Evolutionary conservation across 768 basidiomycete genomes (phyloP), one percentile per base, ranked within the genome.

Genomic region (Boletellus ananas): DNA sequence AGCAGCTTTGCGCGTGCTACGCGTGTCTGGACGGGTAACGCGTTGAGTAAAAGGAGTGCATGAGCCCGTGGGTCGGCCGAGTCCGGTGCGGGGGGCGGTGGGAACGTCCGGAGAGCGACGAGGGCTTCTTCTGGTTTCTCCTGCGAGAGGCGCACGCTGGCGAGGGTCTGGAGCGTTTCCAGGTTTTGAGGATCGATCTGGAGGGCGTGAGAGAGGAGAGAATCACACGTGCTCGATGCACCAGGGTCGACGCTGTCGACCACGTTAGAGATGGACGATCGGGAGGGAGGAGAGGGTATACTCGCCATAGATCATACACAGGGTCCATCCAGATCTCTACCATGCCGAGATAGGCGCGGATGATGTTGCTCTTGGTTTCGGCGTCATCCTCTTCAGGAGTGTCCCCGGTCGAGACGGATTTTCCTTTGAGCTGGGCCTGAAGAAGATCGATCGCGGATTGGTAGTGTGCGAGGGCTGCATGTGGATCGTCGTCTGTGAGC

Each of bases 301-400:
- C 81, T 44, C 59, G 87, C 93, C 93, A 94, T 43, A 95, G 74
- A 74, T 94, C 91, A 57, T 86, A 85, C 2, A 79, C 77, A 27
- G 87, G 87, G 60, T 94, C 89, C 92, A 96, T 95, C 93, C 93
- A 96, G 14, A 94, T 88, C 64, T 95, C 94, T 21, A 94, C 86
- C 78, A 94, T 93, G 8, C 87, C 87, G 27, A 93, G 77, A 18
- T 94, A 76, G 8, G 90, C 90, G 35, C 86, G 76, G 11, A 93
- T 84, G 49, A 86, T 83, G 61, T 82, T 89, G 29, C 68, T 77
- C 61, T 74, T 83, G 42, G 83, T 65, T 57, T 89, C 85, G 3
- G 73, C 64, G 46, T 60, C 66, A n/a, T 58, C 57, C 5, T 62
- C 62, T 44, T 67, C 74, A 50, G 63, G 70, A 7, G 58, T 37